Conservation (phyloP, 2,329 filamentous ascomycete species). For the Pestalotiopsis sp. region DNA sequence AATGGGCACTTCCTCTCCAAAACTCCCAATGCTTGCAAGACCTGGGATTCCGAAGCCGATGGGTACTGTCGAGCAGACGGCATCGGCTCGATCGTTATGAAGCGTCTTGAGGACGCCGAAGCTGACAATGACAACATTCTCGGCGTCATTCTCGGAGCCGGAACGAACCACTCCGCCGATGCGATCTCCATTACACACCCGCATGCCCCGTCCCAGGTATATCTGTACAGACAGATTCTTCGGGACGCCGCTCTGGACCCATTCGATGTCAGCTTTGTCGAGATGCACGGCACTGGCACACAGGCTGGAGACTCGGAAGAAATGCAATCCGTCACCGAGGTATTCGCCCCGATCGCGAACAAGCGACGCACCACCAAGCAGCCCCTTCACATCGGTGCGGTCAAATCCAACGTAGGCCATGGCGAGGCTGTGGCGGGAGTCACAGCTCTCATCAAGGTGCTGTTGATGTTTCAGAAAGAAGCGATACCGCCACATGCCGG, state of each 20-base stretch:
- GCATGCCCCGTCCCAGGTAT: slow-evolving; percentile 57
- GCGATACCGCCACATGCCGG: slow-evolving; percentile 50
- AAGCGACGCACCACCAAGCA: slow-evolving; percentile 38
- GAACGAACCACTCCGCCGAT: slow-evolving; percentile 72
- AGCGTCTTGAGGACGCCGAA: slow-evolving; percentile 21
- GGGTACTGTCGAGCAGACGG: slow-evolving; percentile 42
- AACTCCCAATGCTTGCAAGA: slow-evolving; percentile 40
- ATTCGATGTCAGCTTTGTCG: slow-evolving; percentile 59
- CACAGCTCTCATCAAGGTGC: slow-evolving; percentile 39
- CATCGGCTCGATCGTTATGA: slow-evolving; percentile 22
- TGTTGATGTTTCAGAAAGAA: slow-evolving; percentile 42
- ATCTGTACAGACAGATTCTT: slow-evolving; percentile 58
- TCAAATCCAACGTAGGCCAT: slow-evolving; percentile 51
- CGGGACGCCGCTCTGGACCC: slow-evolving; percentile 57
- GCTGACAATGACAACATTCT: slow-evolving; percentile 29
- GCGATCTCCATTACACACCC: slow-evolving; percentile 73
- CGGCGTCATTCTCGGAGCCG: slow-evolving; percentile 45
- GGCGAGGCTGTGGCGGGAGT: slow-evolving; percentile 42
- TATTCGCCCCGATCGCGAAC: slow-evolving; percentile 52
- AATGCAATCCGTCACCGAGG: slow-evolving; percentile 59
- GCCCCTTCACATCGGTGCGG: slow-evolving; percentile 45
- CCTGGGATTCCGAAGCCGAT: slow-evolving; percentile 64
- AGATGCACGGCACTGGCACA: slow-evolving; percentile 71
- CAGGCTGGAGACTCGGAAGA: slow-evolving; percentile 69
- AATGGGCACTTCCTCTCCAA: slow-evolving; percentile 63